Base-by-base conservation (phyloP, 306 rosid species). In the Medicago lupulina region DNA sequence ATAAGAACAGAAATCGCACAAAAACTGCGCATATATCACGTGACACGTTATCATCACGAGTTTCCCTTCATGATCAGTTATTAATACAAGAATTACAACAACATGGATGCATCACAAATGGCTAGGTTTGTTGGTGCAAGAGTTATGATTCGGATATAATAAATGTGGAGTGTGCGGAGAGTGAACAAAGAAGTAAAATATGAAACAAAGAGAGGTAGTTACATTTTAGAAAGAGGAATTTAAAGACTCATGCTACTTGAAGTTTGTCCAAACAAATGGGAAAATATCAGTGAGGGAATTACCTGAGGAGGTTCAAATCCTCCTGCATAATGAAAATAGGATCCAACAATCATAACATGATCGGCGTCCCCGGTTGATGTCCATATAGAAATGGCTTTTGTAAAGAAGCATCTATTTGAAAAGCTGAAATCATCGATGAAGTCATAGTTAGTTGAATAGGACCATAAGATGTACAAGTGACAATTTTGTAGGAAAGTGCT, bases 221-320 rank as follows among this genome's bases (percentile, higher is more conserved):
- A 34, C 40, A 8, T 50, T 18, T 66, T 14, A 53, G 51, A 53
- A 65, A 51, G 53, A 51, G 57, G 51, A 67, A 31, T 60, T 68
- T 58, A 43, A 49, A 58, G 55, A 44, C 6, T 69, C 53, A 23
- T 55, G 53, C 41, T n/a, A 69, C 39, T 58, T 46, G 71, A 59
- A 59, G 17, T 31, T 47, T 78, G 63, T 78, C 76, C 39, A 6
- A 46, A 36, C 17, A 46, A 69, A 68, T 44, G 18, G 44, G 46
- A 60, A 60, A 77, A 43, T 16, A 67, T 51, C 25, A 47, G 57
- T 39, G 5, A 55, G 2, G 25, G 59, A 66, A 65, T 71, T 83
- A 87, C 96, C 97, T 89, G 90, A 49, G 97, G 93, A 70, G 92
- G 87, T 85, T 89, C 96, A 79, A 89, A 92, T 39, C 93, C 93